phyloP scores from a whole-genome alignment of 257 asterid species.

The Catharanthus roseus region DNA sequence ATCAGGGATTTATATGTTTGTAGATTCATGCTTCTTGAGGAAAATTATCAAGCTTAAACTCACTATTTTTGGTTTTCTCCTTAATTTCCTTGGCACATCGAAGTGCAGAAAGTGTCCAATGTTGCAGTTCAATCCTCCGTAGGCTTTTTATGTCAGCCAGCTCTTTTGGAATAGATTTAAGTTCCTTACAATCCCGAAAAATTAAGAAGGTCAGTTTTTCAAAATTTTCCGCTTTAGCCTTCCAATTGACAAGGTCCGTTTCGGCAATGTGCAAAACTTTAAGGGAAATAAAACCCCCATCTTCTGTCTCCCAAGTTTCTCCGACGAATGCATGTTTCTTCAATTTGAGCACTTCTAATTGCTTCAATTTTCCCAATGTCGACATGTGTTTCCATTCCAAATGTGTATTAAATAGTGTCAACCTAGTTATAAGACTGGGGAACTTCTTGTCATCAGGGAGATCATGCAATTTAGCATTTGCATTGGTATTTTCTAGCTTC shows the following conservation, averaged over 20 bases:
- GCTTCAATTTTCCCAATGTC: slow-evolving; percentile 1
- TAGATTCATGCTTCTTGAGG: not conserved
- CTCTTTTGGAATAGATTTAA: not conserved
- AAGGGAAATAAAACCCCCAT: slow-evolving; percentile 10
- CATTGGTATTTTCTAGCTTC: slow-evolving; percentile 42
- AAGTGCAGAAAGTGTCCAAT: not conserved
- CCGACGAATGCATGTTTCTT: slow-evolving; percentile 3
- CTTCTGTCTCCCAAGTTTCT: not conserved
- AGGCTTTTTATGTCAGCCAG: not conserved
- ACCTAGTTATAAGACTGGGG: not conserved
- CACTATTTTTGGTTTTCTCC: not conserved
- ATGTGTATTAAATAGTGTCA: slow-evolving; percentile 2
- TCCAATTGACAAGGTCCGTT: slow-evolving; percentile 11
- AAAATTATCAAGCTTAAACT: not conserved
- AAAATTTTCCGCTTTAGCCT: not conserved
- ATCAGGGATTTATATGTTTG: no score
- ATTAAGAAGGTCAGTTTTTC: not conserved
- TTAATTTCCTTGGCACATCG: not conserved
- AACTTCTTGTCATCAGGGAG: not conserved
- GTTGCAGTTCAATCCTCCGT: not conserved
- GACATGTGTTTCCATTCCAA: slow-evolving; percentile 4
- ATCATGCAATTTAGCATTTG: not conserved
- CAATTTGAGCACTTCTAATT: not conserved
- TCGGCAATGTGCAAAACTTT: slow-evolving; percentile 10
- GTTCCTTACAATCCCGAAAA: slow-evolving; percentile 2